phyloP scores from a whole-genome alignment of 805 yeast genomes.

The Nakazawaea ernobii region DNA sequence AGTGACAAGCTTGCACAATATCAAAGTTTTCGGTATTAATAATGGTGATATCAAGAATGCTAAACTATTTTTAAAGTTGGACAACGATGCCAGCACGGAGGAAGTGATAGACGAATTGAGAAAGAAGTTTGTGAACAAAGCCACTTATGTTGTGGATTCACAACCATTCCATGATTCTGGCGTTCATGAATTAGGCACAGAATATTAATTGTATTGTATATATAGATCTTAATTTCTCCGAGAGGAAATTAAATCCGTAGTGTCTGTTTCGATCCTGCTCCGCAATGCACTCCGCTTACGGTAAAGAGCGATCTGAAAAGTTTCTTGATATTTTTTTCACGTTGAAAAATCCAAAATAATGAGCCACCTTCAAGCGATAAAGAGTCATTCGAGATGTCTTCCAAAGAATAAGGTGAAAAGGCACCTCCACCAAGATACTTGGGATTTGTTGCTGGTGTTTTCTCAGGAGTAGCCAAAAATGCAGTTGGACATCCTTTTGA shows the following conservation, averaged over 20 bases:
- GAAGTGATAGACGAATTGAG: slow-evolving; percentile 3
- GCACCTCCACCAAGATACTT: slow-evolving; percentile 45
- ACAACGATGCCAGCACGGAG: background rate
- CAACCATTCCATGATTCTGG: background rate
- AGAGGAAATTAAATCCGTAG: no score
- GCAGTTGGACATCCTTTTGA: slow-evolving; percentile 93
- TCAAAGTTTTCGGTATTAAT: slow-evolving; percentile 11
- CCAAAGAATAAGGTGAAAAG: slow-evolving; percentile 7
- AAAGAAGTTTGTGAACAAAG: slow-evolving; percentile 2
- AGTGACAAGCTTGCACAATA: slow-evolving; percentile 6
- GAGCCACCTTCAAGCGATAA: background rate
- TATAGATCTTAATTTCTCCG: background rate
- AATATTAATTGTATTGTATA: background rate
- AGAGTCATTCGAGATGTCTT: background rate
- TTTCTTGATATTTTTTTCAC: background rate
- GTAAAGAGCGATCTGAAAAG: background rate
- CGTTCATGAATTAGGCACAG: background rate
- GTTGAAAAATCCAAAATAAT: no score
- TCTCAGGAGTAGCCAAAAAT: slow-evolving; percentile 81
- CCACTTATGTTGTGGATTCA: slow-evolving; percentile 1
- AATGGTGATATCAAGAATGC: slow-evolving; percentile 1
- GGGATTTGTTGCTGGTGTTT: slow-evolving; percentile 86
- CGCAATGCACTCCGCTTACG: no score
- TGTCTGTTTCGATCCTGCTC: no score
- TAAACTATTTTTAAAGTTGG: slow-evolving; percentile 2